These are phyloP conservation scores for Blastocystis sp. DNA, from an alignment of 352 stramenopile species.

Conservation along the genomic window DNA sequence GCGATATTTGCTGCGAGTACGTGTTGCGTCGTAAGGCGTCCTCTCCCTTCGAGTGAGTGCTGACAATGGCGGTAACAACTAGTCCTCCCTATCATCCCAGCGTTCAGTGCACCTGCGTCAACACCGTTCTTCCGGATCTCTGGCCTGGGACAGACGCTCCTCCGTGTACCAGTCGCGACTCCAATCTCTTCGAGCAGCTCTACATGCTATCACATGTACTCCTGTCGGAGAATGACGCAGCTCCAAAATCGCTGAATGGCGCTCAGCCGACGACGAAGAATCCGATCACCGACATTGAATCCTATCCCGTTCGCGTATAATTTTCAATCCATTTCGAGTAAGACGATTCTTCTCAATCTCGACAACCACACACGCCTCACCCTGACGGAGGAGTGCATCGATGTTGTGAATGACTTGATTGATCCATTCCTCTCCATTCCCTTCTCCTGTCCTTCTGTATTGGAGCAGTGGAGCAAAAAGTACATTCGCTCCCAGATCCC, in stretches of 20 bases:
- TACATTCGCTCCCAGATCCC: constrained; percentile 39
- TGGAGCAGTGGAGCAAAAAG: constrained; percentile 11
- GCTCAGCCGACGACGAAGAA: neutral
- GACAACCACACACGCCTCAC: constrained; percentile 8
- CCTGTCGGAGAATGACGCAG: neutral
- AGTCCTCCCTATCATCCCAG: neutral
- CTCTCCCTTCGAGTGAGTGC: neutral
- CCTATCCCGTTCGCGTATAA: neutral
- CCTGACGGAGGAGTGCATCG: neutral
- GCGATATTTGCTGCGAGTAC: neutral
- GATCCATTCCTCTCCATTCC: neutral
- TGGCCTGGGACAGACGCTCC: neutral
- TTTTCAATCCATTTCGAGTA: too few species aligned
- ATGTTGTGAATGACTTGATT: constrained; percentile 18
- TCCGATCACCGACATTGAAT: neutral
- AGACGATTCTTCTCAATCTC: constrained; percentile 46
- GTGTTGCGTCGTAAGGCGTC: neutral
- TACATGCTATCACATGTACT: constrained; percentile 18
- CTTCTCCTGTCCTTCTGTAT: neutral
- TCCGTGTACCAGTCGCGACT: neutral
- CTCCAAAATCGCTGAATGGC: neutral
- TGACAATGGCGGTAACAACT: neutral
- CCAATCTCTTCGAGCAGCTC: constrained; percentile 47
- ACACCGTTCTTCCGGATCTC: neutral
- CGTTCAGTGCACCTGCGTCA: neutral